Conservation (phyloP, 176 grass and related monocot genomes). For the Aegilops sharonensis region DNA sequence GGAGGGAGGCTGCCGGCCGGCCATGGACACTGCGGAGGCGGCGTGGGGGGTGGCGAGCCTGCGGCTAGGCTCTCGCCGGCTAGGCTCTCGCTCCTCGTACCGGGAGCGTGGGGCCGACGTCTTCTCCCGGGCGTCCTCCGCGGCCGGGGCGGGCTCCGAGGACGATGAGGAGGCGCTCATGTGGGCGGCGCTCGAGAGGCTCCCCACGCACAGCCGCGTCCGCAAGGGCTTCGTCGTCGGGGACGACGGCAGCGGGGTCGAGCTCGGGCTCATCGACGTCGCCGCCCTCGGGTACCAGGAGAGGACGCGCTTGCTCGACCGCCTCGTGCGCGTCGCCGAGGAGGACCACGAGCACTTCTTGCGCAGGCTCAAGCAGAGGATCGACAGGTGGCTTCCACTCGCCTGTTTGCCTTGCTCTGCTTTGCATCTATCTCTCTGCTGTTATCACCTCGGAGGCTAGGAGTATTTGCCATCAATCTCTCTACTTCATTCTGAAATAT, state of each 20-base stretch:
- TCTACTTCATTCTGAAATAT: no score
- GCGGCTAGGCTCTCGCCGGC: neutral
- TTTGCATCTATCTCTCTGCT: neutral
- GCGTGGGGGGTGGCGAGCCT: conserved; percentile 45
- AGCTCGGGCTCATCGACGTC: conserved; percentile 40
- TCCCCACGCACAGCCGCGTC: conserved; percentile 56
- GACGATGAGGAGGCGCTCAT: conserved; percentile 65
- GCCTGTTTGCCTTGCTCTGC: neutral
- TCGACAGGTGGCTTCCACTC: conserved; percentile 24
- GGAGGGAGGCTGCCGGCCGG: neutral
- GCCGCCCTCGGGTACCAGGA: conserved; percentile 38
- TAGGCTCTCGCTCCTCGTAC: conserved; percentile 21
- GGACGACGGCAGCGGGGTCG: neutral
- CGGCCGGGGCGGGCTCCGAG: conserved; percentile 19
- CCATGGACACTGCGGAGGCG: conserved; percentile 25
- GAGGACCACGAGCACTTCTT: conserved; percentile 68
- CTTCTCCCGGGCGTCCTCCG: conserved; percentile 37
- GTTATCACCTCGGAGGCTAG: neutral
- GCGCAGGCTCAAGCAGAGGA: conserved; percentile 50
- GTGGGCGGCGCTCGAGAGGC: conserved; percentile 66
- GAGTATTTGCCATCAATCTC: no score
- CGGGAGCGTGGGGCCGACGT: conserved; percentile 31
- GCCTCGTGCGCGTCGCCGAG: conserved; percentile 54
- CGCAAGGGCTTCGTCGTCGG: conserved; percentile 39
- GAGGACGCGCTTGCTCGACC: conserved; percentile 41